Evolutionary conservation across 116 monocot genomes (phyloP).

Genomic region (Dioscorea cayenensis): DNA sequence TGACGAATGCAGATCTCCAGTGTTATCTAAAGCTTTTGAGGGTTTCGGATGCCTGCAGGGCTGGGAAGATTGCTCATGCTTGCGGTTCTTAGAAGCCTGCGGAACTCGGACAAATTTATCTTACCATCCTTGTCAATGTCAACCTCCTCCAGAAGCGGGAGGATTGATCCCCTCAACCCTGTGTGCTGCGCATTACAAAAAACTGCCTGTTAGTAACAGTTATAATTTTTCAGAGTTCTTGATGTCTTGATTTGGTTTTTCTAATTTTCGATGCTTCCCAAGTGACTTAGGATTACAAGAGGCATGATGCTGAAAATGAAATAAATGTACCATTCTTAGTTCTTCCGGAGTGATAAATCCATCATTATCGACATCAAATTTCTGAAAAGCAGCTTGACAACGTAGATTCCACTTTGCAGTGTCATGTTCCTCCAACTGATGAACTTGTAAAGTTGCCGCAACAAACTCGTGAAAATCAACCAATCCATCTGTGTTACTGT

Average conservation of each 20-base stretch:
- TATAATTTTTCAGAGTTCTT: neutral
- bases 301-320: neutral
- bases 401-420: conserved; percentile 66
- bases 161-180: conserved; percentile 69
- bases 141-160: conserved; percentile 67
- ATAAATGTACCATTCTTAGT: conserved; percentile 59
- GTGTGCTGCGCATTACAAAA: conserved; percentile 39
- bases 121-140: conserved; percentile 86
- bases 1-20: neutral
- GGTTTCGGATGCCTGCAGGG: conserved; percentile 8
- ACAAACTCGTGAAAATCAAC: conserved; percentile 95
- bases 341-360: conserved; percentile 91
- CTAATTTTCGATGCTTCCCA: too few species aligned
- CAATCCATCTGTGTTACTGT: conserved; percentile 86
- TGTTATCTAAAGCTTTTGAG: conserved; percentile 7
- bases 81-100: conserved; percentile 70
- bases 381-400: conserved; percentile 81
- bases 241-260: too few species aligned
- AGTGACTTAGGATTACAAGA: too few species aligned
- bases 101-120: conserved; percentile 85
- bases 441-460: conserved; percentile 77
- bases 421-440: conserved; percentile 82
- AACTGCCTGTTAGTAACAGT: neutral
- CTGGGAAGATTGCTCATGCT: conserved; percentile 17
- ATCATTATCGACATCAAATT: conserved; percentile 85